Conservation (phyloP, 164 flowering plant genomes). For the Cinnamomum micranthum region DNA sequence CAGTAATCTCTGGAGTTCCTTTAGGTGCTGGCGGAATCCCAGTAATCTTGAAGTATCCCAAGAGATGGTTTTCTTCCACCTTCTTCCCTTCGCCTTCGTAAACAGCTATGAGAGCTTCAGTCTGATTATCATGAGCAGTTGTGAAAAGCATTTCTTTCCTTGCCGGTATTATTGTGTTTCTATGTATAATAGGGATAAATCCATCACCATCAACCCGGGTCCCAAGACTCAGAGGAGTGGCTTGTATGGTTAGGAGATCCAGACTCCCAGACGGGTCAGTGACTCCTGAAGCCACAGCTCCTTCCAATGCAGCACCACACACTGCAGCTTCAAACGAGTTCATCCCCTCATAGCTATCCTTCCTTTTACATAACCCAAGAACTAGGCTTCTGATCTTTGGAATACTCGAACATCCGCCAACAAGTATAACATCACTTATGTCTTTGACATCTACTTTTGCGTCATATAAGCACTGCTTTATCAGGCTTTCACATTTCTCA, state of each 20-base stretch:
- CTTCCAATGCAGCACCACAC: constrained; percentile 87
- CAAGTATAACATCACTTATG: constrained; percentile 69
- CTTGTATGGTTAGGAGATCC: constrained; percentile 82
- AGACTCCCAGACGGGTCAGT: constrained; percentile 70
- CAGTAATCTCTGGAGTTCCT: constrained; percentile 71
- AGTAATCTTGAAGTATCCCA: constrained; percentile 73
- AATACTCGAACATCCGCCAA: constrained; percentile 87
- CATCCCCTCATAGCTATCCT: constrained; percentile 48
- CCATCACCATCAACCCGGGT: constrained; percentile 51
- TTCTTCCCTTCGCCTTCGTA: constrained; percentile 75
- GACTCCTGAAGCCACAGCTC: constrained; percentile 84
- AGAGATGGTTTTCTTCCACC: constrained; percentile 57
- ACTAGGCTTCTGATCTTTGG: constrained; percentile 59
- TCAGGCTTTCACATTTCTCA: constrained; percentile 53
- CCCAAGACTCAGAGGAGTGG: constrained; percentile 70
- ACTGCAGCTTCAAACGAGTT: constrained; percentile 81
- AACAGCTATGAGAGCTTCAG: constrained; percentile 63
- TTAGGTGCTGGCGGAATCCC: constrained; percentile 79
- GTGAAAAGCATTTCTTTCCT: constrained; percentile 69
- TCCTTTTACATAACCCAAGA: constrained; percentile 40
- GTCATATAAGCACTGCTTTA: constrained; percentile 58
- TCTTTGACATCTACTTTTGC: constrained; percentile 59
- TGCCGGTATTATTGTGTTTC: constrained; percentile 70
- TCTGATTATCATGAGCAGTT: constrained; percentile 70
- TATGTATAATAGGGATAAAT: constrained; percentile 57